Base-by-base conservation (phyloP, 192 early-diverging fungal species). In the Pilobolus umbonatus region DNA sequence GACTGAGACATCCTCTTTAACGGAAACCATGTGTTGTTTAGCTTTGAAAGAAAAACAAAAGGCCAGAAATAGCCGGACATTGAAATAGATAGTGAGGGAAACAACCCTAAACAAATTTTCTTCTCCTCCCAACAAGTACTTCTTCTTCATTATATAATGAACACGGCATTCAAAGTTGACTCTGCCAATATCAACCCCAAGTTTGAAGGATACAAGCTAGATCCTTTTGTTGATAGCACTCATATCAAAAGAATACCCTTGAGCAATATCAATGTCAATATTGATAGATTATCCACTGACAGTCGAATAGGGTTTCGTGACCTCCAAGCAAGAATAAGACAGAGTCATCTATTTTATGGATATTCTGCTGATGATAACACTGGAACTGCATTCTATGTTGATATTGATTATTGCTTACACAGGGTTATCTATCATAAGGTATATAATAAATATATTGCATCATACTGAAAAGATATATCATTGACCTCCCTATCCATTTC, bases 131-230 rank as follows among this genome's bases (percentile, higher is more conserved):
- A n/a, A n/a, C n/a, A n/a, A n/a, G n/a, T n/a, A n/a, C n/a, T 42
- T 42, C 19, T 15, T 42, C 19, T 42, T 42, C 8, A 12, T 42
- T 42, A 12, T 38, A 42, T 4, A 42, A 42, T 42, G 39, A 42
- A 42, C 39, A 42, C 39, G 14, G 15, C 15, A 12, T 42, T 42
- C 4, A 42, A 17, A 17, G 15, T 17, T 17, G 39, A 42, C 12
- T 42, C 19, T 5, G 19, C 8, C 14, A 42, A 42, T 12, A 42
- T 42, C 39, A 42, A 42, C 19, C 15, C 39, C 2, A 75, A 73
- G 47, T 89, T 89, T 66, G 86, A 89, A 32, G 85, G 88, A 1
- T 89, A 89, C 67, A 88, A 87, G 52, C 69, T 89, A 32, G 71
- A 75, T 9, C 60, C 85, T 34, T 74, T 83, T 19, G 72, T 75